Evolutionary conservation across 768 basidiomycete genomes (phyloP).

Genomic region (Mycena metata): DNA sequence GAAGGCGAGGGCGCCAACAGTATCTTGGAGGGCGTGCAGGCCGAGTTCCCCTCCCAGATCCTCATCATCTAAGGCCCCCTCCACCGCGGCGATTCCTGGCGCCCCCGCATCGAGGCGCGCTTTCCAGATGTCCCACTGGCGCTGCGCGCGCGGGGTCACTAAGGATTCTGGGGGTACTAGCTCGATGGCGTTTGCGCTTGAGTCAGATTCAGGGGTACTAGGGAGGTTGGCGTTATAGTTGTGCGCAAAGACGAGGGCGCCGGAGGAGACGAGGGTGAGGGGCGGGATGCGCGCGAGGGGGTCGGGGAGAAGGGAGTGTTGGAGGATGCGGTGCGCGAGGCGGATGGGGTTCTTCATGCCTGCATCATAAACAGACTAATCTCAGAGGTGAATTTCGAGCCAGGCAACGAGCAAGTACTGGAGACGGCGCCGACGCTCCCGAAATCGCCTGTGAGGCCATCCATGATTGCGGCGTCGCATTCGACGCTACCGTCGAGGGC

Average conservation of each 20-base stretch:
- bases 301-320: slow-evolving; percentile 61
- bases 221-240: no score
- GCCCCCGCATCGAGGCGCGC: slow-evolving; percentile 48
- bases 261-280: slow-evolving; percentile 73
- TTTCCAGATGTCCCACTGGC: slow-evolving; percentile 76
- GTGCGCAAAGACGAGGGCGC: slow-evolving; percentile 70
- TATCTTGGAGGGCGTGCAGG: slow-evolving; percentile 72
- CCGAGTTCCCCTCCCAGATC: neutral
- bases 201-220: neutral
- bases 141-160: slow-evolving; percentile 61
- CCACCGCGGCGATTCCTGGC: neutral
- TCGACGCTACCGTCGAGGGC: slow-evolving; percentile 82
- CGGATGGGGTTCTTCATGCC: slow-evolving; percentile 80
- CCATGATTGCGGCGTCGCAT: slow-evolving; percentile 87
- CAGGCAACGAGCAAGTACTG: slow-evolving; percentile 48
- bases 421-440: slow-evolving; percentile 82
- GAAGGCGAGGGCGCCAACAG: slow-evolving; percentile 83
- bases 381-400: slow-evolving; percentile 39
- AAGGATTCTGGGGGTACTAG: slow-evolving; percentile 60
- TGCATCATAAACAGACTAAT: slow-evolving; percentile 38
- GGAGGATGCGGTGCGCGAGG: slow-evolving; percentile 69
- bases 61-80: neutral
- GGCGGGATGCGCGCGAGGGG: slow-evolving; percentile 78
- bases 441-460: slow-evolving; percentile 57
- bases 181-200: slow-evolving; percentile 38